Evolutionary conservation across 2,329 filamentous ascomycete species (phyloP).

Genomic region (Aspergillus oerlinghausenensis): DNA sequence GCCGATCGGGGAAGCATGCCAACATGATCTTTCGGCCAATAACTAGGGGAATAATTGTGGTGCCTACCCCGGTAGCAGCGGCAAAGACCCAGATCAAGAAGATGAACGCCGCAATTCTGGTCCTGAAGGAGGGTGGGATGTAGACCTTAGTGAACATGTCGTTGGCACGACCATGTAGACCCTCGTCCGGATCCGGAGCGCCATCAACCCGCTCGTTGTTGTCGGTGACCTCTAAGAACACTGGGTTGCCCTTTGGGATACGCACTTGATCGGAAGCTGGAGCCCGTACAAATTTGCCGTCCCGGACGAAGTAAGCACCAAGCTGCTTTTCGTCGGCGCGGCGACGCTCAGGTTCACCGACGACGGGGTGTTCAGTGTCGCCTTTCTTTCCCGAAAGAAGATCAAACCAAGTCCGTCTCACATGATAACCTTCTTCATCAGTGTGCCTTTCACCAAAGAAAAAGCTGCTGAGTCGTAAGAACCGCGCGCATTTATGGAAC

Average conservation of each 20-base stretch:
- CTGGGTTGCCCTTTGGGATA: slow-evolving; percentile 75
- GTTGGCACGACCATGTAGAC: slow-evolving; percentile 57
- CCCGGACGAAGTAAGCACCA: slow-evolving; percentile 54
- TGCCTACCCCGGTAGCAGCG: slow-evolving; percentile 75
- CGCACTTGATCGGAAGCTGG: slow-evolving; percentile 93
- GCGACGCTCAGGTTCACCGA: slow-evolving; percentile 26
- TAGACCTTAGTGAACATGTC: slow-evolving; percentile 68
- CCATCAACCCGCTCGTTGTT: slow-evolving; percentile 63
- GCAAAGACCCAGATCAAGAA: slow-evolving; percentile 90
- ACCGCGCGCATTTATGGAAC: slow-evolving; percentile 80
- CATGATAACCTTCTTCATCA: slow-evolving; percentile 74
- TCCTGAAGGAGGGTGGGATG: slow-evolving; percentile 76
- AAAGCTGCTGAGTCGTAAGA: slow-evolving; percentile 81
- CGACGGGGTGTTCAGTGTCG: slow-evolving; percentile 32
- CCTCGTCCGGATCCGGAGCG: slow-evolving; percentile 48
- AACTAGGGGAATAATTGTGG: slow-evolving; percentile 80
- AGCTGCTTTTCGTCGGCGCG: slow-evolving; percentile 37
- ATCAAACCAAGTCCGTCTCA: slow-evolving; percentile 55
- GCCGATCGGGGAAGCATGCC: slow-evolving; percentile 63
- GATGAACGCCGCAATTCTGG: slow-evolving; percentile 79
- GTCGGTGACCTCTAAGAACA: slow-evolving; percentile 74
- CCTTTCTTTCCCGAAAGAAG: slow-evolving; percentile 34
- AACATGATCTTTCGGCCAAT: slow-evolving; percentile 78
- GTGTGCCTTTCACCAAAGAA: slow-evolving; percentile 77
- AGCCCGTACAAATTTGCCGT: slow-evolving; percentile 84